Conservation (phyloP, 2,329 filamentous ascomycete genomes). For the Stachybotrys chlorohalonatus region DNA sequence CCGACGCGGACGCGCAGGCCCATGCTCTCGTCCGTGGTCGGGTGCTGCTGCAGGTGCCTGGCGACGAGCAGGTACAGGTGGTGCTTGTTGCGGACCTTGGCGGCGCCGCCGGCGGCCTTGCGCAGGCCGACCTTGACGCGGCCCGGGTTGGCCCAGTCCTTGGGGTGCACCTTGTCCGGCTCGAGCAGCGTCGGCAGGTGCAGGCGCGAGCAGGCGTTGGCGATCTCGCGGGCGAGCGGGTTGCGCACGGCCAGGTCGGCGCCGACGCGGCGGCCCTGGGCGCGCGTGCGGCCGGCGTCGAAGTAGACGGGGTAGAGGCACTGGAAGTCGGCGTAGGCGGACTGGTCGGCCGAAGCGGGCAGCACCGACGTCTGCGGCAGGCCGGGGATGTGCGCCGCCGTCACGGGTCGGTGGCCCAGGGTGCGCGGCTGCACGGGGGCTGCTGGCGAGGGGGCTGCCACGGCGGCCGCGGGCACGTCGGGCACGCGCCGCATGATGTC, state of each 20-base stretch:
- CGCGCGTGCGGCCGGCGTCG: slow-evolving; percentile 63
- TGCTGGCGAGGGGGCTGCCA: slow-evolving; percentile 10
- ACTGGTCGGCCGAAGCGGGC: slow-evolving; percentile 34
- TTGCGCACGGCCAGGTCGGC: slow-evolving; percentile 65
- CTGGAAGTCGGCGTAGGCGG: slow-evolving; percentile 66
- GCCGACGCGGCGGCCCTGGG: slow-evolving; percentile 73
- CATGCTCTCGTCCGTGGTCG: slow-evolving; percentile 59
- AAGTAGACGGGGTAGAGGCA: slow-evolving; percentile 97
- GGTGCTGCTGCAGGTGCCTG: slow-evolving; percentile 65
- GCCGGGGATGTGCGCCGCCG: slow-evolving; percentile 14
- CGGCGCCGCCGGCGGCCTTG: slow-evolving; percentile 21
- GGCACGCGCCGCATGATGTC: slow-evolving; percentile 44
- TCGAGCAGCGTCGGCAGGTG: slow-evolving; percentile 72
- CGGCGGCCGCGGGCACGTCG: slow-evolving; percentile 21
- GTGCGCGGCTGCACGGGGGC: slow-evolving; percentile 12
- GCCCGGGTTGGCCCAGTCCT: slow-evolving; percentile 96
- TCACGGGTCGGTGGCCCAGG: slow-evolving; percentile 20
- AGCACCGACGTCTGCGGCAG: slow-evolving; percentile 19
- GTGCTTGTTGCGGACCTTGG: slow-evolving; percentile 67
- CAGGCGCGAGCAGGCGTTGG: slow-evolving; percentile 70
- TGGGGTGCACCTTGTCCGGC: slow-evolving; percentile 84
- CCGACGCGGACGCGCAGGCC: slow-evolving; percentile 65
- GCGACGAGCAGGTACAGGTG: slow-evolving; percentile 80
- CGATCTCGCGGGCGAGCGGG: slow-evolving; percentile 82
- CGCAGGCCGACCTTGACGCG: slow-evolving; percentile 75